These are phyloP conservation scores for Ceratobasidium sp. DNA, from an alignment of 1,284 basidiomycete genomes.

Conservation along the genomic window DNA sequence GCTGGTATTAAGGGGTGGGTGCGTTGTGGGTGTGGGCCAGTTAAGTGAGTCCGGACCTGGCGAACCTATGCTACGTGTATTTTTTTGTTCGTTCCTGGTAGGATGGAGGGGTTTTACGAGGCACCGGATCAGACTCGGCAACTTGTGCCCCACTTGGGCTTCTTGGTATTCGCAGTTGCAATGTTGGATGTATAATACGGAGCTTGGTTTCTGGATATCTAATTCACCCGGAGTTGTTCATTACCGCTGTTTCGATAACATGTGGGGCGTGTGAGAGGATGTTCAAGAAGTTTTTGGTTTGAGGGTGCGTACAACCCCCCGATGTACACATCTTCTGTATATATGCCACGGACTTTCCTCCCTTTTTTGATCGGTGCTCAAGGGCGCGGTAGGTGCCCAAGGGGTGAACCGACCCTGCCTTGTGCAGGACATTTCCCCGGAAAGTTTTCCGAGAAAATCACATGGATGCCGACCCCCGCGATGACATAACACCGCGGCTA, in stretches of 20 bases:
- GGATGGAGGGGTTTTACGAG: constrained; percentile 10
- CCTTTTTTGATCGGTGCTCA: neutral
- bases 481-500: neutral
- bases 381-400: too few species aligned
- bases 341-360: neutral
- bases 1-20: neutral
- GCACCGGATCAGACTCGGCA: constrained; percentile 7
- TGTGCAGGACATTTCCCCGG: neutral
- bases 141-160: neutral
- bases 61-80: constrained; percentile 30
- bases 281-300: neutral
- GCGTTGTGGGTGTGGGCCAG: neutral
- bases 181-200: constrained; percentile 15
- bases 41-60: constrained; percentile 8
- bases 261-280: neutral
- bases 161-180: neutral
- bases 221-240: neutral
- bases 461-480: neutral
- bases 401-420: neutral
- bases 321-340: neutral
- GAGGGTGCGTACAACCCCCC: too few species aligned
- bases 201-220: constrained; percentile 13
- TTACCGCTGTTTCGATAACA: constrained; percentile 4
- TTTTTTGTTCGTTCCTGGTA: constrained; percentile 40
- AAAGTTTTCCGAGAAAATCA: neutral